Percentiles rank a stretch among this genome's conserved stretches.
Evolutionary conservation across 2,329 filamentous ascomycete species (phyloP).

Genomic region (Xylaria sp.): DNA sequence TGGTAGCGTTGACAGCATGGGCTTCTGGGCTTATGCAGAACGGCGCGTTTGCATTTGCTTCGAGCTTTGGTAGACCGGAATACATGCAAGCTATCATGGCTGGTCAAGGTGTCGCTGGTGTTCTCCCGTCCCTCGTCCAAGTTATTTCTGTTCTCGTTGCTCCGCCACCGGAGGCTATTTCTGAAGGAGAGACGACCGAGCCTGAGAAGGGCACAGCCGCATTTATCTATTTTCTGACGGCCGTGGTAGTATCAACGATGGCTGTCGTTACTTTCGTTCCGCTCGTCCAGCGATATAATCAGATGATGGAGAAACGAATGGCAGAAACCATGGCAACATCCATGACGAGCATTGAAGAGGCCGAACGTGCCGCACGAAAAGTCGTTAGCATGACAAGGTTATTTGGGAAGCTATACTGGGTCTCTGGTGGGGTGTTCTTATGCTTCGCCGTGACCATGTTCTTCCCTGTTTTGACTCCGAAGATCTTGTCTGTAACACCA

Average conservation of each 20-base stretch:
- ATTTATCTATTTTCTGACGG: slow-evolving; percentile 91
- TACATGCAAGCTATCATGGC: slow-evolving; percentile 98
- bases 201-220: slow-evolving; percentile 70
- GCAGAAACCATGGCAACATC: slow-evolving; percentile 61
- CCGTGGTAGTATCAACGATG: slow-evolving; percentile 76
- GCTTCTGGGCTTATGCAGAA: slow-evolving; percentile 92
- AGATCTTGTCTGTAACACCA: slow-evolving; percentile 63
- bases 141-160: slow-evolving; percentile 82
- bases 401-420: slow-evolving; percentile 81
- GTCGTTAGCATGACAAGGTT: slow-evolving; percentile 69
- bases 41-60: slow-evolving; percentile 90
- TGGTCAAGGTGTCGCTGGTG: slow-evolving; percentile 90
- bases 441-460: slow-evolving; percentile 91
- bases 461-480: slow-evolving; percentile 89
- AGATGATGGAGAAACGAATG: slow-evolving; percentile 61
- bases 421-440: slow-evolving; percentile 79
- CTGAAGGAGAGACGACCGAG: slow-evolving; percentile 44
- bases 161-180: slow-evolving; percentile 50
- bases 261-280: slow-evolving; percentile 80
- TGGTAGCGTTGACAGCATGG: slow-evolving; percentile 81
- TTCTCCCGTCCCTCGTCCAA: slow-evolving; percentile 84
- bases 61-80: slow-evolving; percentile 83
- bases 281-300: slow-evolving; percentile 71
- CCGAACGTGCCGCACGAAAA: slow-evolving; percentile 61
- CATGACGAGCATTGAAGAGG: slow-evolving; percentile 62